Base-by-base conservation (phyloP, 148 eudicot genomes). In the Spergularia marina region DNA sequence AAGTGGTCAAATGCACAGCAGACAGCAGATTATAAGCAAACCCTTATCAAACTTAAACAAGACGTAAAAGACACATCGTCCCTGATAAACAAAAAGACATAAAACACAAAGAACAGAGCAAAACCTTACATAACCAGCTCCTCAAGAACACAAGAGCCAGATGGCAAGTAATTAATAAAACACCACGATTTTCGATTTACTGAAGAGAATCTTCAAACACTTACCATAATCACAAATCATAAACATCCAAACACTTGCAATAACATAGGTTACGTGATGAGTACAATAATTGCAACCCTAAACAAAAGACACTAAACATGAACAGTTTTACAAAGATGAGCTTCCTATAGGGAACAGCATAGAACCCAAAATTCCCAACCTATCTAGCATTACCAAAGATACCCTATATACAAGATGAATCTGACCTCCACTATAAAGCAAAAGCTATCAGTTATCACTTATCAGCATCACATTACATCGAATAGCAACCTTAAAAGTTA, bases 241-340 rank as follows among this genome's bases (percentile, higher is more conserved):
- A 23, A 69, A 68, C 34, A n/a, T n/a, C n/a, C n/a, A 69, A 17
- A 54, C 12, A 4, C 53, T 9, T 15, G 12, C 65, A 64, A 12
- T 47, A 60, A 71, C 36, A 6, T 56, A 4, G n/a, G 12, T 18
- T 58, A 55, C 30, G 0, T 12, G 9, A 57, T 13, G 30, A 18
- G 51, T 34, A 70, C 65, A 70, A 70, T 63, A 54, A 80, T 76
- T 69, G 72, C 71, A 75, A 49, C 54, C 53, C n/a, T 18, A 70
- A 25, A 44, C 60, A 30, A 68, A 55, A 53, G 65, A 64, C 65
- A 62, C 3, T 34, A 4, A 18, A 62, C 16, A 63, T 39, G 25
- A 66, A 70, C 20, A 61, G 17, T 41, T 12, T 12, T 41, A 75
- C 71, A 71, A 60, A 68, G 65, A 53, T 20, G 68, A 39, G 53